phyloP scores from a whole-genome alignment of 2,329 filamentous ascomycete genomes.

The Pseudophaeomoniella oleicola region DNA sequence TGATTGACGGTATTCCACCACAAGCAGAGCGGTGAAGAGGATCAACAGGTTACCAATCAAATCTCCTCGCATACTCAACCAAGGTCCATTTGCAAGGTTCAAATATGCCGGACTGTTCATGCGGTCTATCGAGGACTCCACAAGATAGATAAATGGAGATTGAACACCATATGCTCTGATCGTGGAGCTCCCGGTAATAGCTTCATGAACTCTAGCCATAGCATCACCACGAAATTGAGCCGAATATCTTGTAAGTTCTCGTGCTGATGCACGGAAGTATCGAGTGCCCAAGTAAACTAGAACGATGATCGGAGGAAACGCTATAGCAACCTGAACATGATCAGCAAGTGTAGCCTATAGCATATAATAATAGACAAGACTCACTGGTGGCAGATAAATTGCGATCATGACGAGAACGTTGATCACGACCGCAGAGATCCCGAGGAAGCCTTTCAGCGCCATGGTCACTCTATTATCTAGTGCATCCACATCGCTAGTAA shows the following conservation, averaged over 20 bases:
- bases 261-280: slow-evolving; percentile 82
- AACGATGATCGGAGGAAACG: slow-evolving; percentile 81
- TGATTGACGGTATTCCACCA: slow-evolving; percentile 78
- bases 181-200: slow-evolving; percentile 65
- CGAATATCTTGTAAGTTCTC: slow-evolving; percentile 90
- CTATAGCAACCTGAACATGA: slow-evolving; percentile 65
- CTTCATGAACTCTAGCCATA: slow-evolving; percentile 84
- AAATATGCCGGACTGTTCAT: slow-evolving; percentile 94
- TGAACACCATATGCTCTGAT: slow-evolving; percentile 83
- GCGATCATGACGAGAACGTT: too few relatives aligned
- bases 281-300: slow-evolving; percentile 69
- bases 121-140: slow-evolving; percentile 63
- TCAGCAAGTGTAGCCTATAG: too few relatives aligned
- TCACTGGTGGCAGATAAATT: too few relatives aligned
- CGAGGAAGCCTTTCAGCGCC: slow-evolving; percentile 80
- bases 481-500: slow-evolving; percentile 86
- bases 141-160: slow-evolving; percentile 54
- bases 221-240: slow-evolving; percentile 74
- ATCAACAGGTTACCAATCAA: slow-evolving; percentile 71
- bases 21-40: slow-evolving; percentile 79
- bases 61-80: slow-evolving; percentile 77
- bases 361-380: too few relatives aligned
- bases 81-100: slow-evolving; percentile 90
- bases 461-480: slow-evolving; percentile 91
- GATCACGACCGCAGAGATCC: slow-evolving; percentile 72